A percentile compares a stretch with the other conserved stretches of the same genome.
phyloP scores from a whole-genome alignment of 306 rosid species.

The Corylus heterophylla region DNA sequence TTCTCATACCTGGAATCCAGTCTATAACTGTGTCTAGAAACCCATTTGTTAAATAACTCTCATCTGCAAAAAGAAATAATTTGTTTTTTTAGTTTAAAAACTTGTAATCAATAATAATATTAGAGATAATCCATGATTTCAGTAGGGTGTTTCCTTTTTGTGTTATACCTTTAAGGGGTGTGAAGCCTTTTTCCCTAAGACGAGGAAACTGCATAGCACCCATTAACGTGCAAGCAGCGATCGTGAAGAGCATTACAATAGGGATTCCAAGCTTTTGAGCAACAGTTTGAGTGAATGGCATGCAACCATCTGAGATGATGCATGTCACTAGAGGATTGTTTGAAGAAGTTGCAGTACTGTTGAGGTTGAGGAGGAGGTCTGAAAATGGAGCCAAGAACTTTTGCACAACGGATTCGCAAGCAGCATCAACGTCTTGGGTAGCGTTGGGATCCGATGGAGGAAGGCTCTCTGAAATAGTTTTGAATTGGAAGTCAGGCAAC shows the following conservation, averaged over 20 bases:
- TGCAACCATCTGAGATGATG: neutral
- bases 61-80: constrained; percentile 8
- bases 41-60: constrained; percentile 18
- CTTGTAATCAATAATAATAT: neutral
- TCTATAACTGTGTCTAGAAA: constrained; percentile 11
- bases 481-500: constrained; percentile 7
- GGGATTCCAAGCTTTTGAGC: neutral
- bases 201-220: neutral
- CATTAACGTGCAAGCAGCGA: neutral
- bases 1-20: constrained; percentile 18
- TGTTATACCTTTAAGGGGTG: constrained; percentile 17
- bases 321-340: neutral
- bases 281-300: neutral
- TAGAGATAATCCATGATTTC: neutral
- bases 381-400: constrained; percentile 1
- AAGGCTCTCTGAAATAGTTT: constrained; percentile 20
- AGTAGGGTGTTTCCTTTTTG: neutral
- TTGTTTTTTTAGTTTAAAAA: neutral
- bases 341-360: neutral
- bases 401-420: neutral
- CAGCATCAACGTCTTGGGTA: neutral
- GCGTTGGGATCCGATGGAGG: neutral
- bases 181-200: constrained; percentile 1
- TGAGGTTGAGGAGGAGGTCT: constrained; percentile 7
- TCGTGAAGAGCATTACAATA: neutral